Percentiles rank a stretch among this genome's conserved stretches.
Conservation (phyloP, 345 rosid genomes). For the Pseudoturritis turrita region DNA sequence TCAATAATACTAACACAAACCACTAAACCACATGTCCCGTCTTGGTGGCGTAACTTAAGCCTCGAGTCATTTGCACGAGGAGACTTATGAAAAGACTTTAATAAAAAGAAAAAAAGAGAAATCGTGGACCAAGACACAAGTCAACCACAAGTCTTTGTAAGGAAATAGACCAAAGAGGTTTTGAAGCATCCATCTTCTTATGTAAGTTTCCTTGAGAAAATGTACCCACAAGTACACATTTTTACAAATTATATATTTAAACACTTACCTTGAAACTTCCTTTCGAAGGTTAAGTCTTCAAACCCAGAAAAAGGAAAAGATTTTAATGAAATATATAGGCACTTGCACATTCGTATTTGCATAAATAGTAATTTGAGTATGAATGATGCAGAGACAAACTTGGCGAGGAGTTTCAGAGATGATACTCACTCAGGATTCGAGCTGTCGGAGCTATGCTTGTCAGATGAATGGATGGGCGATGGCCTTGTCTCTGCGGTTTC, state of each 20-base stretch:
- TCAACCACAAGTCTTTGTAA: slow-evolving; percentile 28
- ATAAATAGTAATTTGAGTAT: background rate
- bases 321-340: background rate
- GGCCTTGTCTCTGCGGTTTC: slow-evolving; percentile 35
- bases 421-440: slow-evolving; percentile 40
- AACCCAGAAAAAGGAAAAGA: background rate
- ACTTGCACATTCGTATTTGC: background rate
- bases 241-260: background rate
- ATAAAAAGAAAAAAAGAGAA: background rate
- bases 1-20: no score
- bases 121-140: slow-evolving; percentile 30
- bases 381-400: slow-evolving; percentile 12
- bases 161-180: background rate
- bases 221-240: background rate
- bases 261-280: slow-evolving; percentile 20
- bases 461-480: slow-evolving; percentile 55
- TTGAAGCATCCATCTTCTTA: slow-evolving; percentile 18
- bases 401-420: slow-evolving; percentile 24
- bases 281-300: slow-evolving; percentile 3
- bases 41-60: slow-evolving; percentile 14
- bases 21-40: no score
- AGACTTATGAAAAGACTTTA: slow-evolving; percentile 6
- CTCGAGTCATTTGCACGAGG: slow-evolving; percentile 1
- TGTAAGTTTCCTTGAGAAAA: slow-evolving; percentile 19
- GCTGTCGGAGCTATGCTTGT: slow-evolving; percentile 41